Base-by-base conservation (phyloP, 2,329 filamentous ascomycete genomes). In the Xylariomycetidae sp. region DNA sequence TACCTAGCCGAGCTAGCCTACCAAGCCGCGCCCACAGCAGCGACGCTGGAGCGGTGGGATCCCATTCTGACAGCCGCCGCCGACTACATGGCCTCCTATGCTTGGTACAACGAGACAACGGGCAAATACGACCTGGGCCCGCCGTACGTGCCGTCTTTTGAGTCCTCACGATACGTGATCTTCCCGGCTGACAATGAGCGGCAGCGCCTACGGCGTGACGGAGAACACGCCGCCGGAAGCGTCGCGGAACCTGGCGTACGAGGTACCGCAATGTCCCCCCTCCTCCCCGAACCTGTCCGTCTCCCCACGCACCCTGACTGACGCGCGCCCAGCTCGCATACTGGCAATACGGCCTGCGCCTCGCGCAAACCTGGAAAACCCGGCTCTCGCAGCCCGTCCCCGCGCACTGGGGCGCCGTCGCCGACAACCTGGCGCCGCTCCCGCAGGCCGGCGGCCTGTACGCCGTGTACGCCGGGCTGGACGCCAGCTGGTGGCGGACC, bases 151-250 rank as follows among this genome's bases (percentile, higher is more conserved):
- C 27, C 13, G 2, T 19, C 7, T n/a, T n/a, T n/a, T n/a, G n/a
- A n/a, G n/a, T n/a, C n/a, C n/a, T n/a, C n/a, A n/a, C n/a, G n/a
- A n/a, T n/a, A n/a, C n/a, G n/a, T n/a, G n/a, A n/a, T n/a, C n/a
- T n/a, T n/a, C n/a, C n/a, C n/a, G n/a, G n/a, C n/a, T n/a, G n/a
- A n/a, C n/a, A n/a, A n/a, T n/a, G n/a, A n/a, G 25, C 25, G 15
- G 7, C 13, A 56, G 52, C 1, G 62, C 70, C 38, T 69, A 72
- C 36, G 65, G 66, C 0, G 65, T 68, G 5, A 66, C 63, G 2
- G 69, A 73, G 41, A 72, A 70, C 43, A 72, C 68, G 1, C 60
- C 60, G 3, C 67, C 67, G 4, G 62, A 63, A 32, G 48, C 50
- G 13, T 68, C 66, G 3, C 42, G 63, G 4, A 72, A 72, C 32